Base-by-base conservation (phyloP, 768 basidiomycete genomes). In the Tulasnella sp. region DNA sequence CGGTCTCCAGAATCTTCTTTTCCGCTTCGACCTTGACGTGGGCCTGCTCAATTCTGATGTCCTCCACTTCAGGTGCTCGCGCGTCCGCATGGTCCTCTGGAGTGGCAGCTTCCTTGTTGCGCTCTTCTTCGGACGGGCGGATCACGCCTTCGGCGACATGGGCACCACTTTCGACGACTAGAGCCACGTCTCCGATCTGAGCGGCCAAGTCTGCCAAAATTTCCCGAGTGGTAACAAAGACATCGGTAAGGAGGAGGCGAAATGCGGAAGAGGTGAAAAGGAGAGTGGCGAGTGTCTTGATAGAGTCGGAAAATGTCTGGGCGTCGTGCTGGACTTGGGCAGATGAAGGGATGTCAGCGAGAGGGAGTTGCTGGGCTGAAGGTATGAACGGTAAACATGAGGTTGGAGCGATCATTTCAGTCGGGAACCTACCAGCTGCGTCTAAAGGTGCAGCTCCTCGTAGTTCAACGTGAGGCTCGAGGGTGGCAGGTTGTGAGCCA, bases 251-350 rank as follows among this genome's bases (percentile, higher is more conserved):
- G 31, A 79, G 52, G 36, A 75, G 40, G 31, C 78, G 78, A 36
- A 79, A 75, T 27, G 73, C 74, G n/a, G 73, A 42, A 34, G 78
- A 75, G 3, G 78, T 76, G 73, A 79, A 48, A 44, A 79, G 36
- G 24, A 79, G 39, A 27, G 78, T 42, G 46, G 38, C 52, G 10
- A 79, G 44, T n/a, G 42, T 76, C 34, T 74, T 46, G 44, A 74
- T 14, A 31, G 62, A 71, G 44, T 36, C 71, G 38, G 48, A 38
- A 71, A 79, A 31, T 12, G 18, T 77, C 12, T 75, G 72, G 24
- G 74, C 52, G 73, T 75, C 73, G 24, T 16, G 24, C 34, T 31
- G 68, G 14, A 72, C 40, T 48, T 78, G 72, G 72, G 24, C 56
- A 19, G 68, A 7, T 4, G 77, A 42, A 72, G 48, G 36, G 56